Conservation (phyloP, 805 yeast species). For the Teunomyces lycoperdinae region DNA sequence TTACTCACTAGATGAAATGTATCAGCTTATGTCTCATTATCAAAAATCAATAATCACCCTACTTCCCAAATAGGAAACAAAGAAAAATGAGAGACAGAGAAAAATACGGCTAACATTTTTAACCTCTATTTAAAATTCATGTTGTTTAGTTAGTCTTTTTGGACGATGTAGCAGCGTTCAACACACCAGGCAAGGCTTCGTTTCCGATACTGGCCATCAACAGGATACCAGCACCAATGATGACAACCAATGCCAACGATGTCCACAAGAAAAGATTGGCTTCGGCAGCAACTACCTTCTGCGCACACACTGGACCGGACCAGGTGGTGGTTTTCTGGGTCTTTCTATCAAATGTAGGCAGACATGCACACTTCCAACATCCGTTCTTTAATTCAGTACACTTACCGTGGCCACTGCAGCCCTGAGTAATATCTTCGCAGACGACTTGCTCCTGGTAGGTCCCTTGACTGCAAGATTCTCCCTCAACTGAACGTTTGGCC, state of each 20-base stretch:
- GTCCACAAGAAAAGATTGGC: conserved; percentile 73
- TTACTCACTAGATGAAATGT: neutral
- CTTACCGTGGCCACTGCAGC: conserved; percentile 54
- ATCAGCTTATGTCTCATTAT: neutral
- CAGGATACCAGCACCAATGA: conserved; percentile 51
- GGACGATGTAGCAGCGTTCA: conserved; percentile 54
- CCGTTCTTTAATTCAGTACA: conserved; percentile 38
- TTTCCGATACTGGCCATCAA: conserved; percentile 53
- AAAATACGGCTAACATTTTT: neutral
- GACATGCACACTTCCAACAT: conserved; percentile 53
- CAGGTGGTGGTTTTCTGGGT: conserved; percentile 48
- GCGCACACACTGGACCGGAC: conserved; percentile 61
- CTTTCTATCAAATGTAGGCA: conserved; percentile 40
- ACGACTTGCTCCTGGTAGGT: conserved; percentile 33
- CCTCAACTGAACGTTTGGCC: conserved; percentile 10
- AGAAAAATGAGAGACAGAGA: neutral
- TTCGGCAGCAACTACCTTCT: conserved; percentile 63
- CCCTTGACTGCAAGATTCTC: too few relatives aligned
- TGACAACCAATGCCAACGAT: conserved; percentile 42
- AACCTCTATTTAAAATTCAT: too few relatives aligned
- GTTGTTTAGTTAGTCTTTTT: conserved; percentile 26
- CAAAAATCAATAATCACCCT: neutral
- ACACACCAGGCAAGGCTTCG: conserved; percentile 67
- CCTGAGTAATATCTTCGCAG: conserved; percentile 45
- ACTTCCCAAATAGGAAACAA: neutral